These are phyloP conservation scores for Peronospora destructor DNA, from an alignment of 352 stramenopile genomes.

Conservation along the genomic window DNA sequence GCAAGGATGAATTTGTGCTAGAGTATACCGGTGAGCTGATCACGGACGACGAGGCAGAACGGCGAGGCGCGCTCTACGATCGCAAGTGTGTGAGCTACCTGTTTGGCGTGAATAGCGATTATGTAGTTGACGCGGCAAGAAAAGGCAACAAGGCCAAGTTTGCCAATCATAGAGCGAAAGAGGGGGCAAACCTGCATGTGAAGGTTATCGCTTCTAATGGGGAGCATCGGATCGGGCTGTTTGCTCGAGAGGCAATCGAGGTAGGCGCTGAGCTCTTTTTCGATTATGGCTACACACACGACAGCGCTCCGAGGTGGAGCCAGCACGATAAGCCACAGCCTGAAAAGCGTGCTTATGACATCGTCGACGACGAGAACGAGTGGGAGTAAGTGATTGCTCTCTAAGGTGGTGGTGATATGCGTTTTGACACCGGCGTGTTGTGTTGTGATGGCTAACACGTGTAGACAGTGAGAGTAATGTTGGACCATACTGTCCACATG, in stretches of 20 bases:
- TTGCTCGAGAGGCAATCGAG: constrained; percentile 83
- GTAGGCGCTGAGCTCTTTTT: constrained; percentile 76
- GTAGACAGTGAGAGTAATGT: too few species aligned
- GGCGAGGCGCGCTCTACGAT: constrained; percentile 79
- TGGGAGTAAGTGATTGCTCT: constrained; percentile 25
- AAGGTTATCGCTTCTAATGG: constrained; percentile 83
- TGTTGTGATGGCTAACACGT: too few species aligned
- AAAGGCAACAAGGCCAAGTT: constrained; percentile 94
- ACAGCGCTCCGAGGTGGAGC: constrained; percentile 56
- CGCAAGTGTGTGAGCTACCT: constrained; percentile 75
- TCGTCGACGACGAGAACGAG: constrained; percentile 34
- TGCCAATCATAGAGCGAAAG: constrained; percentile 67
- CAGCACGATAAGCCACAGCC: constrained; percentile 19
- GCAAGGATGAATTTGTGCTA: constrained; percentile 63
- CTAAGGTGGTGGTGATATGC: too few species aligned
- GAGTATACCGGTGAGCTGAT: constrained; percentile 72
- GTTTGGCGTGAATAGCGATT: constrained; percentile 90
- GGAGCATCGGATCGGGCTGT: constrained; percentile 89
- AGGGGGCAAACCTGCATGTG: constrained; percentile 71
- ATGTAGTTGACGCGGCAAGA: constrained; percentile 86
- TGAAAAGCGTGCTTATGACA: constrained; percentile 15
- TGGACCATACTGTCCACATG: too few species aligned
- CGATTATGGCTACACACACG: constrained; percentile 69
- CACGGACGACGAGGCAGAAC: constrained; percentile 68
- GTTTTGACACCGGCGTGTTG: too few species aligned